These are phyloP conservation scores for Rhodosporidiobolus odoratus DNA, from an alignment of 768 basidiomycete species.

Conservation along the genomic window DNA sequence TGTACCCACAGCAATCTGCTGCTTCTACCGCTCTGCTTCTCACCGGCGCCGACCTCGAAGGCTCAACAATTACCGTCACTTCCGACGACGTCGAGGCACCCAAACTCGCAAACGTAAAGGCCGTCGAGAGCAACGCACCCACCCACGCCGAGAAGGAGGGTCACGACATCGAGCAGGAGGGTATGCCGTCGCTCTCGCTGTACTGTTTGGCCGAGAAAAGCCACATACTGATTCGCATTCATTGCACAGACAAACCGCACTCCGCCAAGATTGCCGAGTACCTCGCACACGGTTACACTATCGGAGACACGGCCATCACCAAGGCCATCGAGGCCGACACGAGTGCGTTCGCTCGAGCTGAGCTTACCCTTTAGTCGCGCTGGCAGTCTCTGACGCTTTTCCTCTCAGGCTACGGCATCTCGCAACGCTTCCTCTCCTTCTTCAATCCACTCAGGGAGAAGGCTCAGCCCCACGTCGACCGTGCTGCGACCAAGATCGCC, in stretches of 20 bases:
- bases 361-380: background rate
- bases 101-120: conserved; percentile 52
- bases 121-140: conserved; percentile 47
- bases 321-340: conserved; percentile 50
- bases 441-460: conserved; percentile 66
- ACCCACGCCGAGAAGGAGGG: conserved; percentile 25
- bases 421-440: conserved; percentile 72
- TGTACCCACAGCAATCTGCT: conserved; percentile 53
- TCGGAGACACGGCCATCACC: conserved; percentile 72
- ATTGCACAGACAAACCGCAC: conserved; percentile 67
- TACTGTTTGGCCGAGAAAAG: background rate
- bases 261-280: conserved; percentile 80
- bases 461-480: conserved; percentile 49
- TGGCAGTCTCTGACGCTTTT: background rate
- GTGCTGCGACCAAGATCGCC: conserved; percentile 65
- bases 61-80: conserved; percentile 62
- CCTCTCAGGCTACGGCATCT: conserved; percentile 77
- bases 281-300: conserved; percentile 77
- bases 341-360: conserved; percentile 41
- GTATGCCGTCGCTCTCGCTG: conserved; percentile 1
- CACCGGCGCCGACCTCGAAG: conserved; percentile 60
- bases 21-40: conserved; percentile 83
- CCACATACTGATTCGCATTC: background rate
- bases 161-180: conserved; percentile 40
- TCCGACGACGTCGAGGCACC: conserved; percentile 55